Evolutionary conservation across 139 green algal genomes (phyloP), one percentile per base, ranked within the genome.

Genomic region (Coelastrella sp.): DNA sequence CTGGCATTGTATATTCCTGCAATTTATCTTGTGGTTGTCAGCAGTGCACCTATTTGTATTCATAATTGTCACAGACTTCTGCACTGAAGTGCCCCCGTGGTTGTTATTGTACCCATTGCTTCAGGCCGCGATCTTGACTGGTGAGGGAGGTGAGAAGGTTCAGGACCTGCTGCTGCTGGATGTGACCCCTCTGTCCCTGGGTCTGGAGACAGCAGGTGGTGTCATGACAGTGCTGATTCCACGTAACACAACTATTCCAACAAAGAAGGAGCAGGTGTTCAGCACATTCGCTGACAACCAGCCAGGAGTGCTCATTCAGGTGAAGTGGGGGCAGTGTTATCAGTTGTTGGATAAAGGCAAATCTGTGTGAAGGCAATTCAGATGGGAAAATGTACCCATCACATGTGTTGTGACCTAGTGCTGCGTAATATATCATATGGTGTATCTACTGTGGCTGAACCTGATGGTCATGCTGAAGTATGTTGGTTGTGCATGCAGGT

Each of bases 191-290:
- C 91, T 99, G 83, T 97, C 92, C 11, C 89, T 99, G 88, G 97
- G 97, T 83, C 90, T 99, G 68, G 97, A 99, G 93, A 99, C 97
- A 37, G 67, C 78, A 8, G 88, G 88, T 37, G 84, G 85, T 11
- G 81, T 94, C 51, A 92, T 94, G 95, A 99, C 97, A 0, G 89
- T 91, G 30, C 92, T 99, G 30, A 99, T 99, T 83, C 89, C 90
- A 11, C 93, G 97, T 59, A 99, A 99, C 93, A 99, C 97, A 71
- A 99, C 97, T 77, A 96, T 99, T 76, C 97, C 97, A 73, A 98
- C 96, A 80, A 99, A 99, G 95, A 99, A 99, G 94, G 97, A 99
- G 94, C 96, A 99, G 94, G 92, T 99, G 34, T 99, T 99, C 94
- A 98, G 94, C 50, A 99, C 97, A 45, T 99, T 98, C 90, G 92